A percentile compares a stretch with the other conserved stretches of the same genome.
These are phyloP conservation scores for Neurospora africana DNA, from an alignment of 495 filamentous ascomycete species.

Conservation along the genomic window DNA sequence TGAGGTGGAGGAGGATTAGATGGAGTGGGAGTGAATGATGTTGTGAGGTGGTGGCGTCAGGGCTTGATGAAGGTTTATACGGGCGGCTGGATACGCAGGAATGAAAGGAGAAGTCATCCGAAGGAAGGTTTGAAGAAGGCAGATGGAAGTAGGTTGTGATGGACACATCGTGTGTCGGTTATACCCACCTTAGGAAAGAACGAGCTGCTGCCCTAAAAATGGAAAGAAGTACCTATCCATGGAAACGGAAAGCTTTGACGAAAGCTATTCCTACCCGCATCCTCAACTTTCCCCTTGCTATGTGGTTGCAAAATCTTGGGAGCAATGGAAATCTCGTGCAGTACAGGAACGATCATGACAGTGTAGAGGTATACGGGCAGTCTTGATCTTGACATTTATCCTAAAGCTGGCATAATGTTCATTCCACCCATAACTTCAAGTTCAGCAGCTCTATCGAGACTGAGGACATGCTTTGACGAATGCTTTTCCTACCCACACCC, in stretches of 20 bases:
- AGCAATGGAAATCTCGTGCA: background rate
- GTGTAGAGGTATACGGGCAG: too few relatives aligned
- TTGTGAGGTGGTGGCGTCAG: background rate
- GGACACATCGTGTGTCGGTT: background rate
- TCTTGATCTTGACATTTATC: background rate
- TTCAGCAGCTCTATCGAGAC: background rate
- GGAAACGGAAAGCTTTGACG: background rate
- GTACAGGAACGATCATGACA: too few relatives aligned
- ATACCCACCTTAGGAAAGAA: background rate
- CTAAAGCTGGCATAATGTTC: background rate
- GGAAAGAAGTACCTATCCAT: background rate
- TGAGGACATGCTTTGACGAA: too few relatives aligned
- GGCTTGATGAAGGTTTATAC: background rate
- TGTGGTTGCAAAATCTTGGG: background rate
- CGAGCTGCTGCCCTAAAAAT: background rate
- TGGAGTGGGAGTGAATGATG: background rate
- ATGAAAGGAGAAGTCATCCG: accelerated
- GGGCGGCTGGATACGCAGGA: background rate
- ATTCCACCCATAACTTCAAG: background rate
- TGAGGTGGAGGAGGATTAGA: background rate
- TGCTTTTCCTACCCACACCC: too few relatives aligned
- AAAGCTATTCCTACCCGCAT: background rate
- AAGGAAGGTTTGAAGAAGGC: background rate
- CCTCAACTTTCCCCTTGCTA: background rate
- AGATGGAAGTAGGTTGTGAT: background rate